A percentile compares a stretch with the other conserved stretches of the same genome.
phyloP scores from a whole-genome alignment of 805 yeast species.

The Saccharomycopsis vini region DNA sequence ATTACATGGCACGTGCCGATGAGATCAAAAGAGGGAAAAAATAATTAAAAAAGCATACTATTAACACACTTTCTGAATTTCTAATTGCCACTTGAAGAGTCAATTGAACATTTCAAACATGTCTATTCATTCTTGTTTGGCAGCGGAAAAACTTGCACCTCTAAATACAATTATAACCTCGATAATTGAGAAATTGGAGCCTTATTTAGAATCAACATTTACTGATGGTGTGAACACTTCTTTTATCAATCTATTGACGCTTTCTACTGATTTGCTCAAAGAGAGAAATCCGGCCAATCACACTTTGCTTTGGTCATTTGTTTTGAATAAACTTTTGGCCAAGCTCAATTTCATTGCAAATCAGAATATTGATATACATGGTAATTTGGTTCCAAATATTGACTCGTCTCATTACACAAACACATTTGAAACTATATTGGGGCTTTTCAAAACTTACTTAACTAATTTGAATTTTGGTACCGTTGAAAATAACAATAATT shows the following conservation, averaged over 20 bases:
- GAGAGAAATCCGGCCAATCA: slow-evolving; percentile 4
- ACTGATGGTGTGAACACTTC: neutral
- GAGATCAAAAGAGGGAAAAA: no score
- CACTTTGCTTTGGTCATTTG: slow-evolving; percentile 11
- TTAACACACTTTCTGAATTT: no score
- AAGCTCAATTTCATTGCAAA: slow-evolving; percentile 1
- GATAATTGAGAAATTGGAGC: slow-evolving; percentile 3
- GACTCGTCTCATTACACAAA: neutral
- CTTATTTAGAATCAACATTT: slow-evolving; percentile 2
- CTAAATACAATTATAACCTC: slow-evolving; percentile 6
- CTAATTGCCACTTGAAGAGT: no score
- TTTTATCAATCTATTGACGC: neutral
- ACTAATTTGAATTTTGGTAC: slow-evolving; percentile 1
- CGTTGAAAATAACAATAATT: neutral
- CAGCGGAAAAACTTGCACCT: slow-evolving; percentile 3
- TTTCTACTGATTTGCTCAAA: neutral
- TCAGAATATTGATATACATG: neutral
- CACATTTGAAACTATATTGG: neutral
- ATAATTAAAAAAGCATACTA: no score
- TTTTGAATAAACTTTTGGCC: slow-evolving; percentile 7
- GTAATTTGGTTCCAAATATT: neutral
- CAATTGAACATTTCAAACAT: no score
- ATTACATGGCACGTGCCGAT: no score
- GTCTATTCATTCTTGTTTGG: no score
- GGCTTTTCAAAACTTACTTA: slow-evolving; percentile 3